Conservation (phyloP, 345 rosid genomes). For the Aquilaria yunnanensis region DNA sequence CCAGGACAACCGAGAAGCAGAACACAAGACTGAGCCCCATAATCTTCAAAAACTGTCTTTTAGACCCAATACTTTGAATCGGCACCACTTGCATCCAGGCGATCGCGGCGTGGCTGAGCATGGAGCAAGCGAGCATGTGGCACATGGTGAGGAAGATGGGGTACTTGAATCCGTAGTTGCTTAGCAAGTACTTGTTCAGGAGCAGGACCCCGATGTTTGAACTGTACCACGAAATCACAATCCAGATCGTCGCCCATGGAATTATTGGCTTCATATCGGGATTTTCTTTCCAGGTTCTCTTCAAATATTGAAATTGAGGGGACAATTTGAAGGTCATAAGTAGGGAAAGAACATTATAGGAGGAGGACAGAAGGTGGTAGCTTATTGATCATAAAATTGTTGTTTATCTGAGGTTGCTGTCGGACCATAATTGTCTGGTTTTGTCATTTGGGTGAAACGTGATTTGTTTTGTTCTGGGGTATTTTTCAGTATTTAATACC, state of each 20-base stretch:
- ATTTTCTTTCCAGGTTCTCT: too few species aligned
- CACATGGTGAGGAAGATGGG: slow-evolving; percentile 77
- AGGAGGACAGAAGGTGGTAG: too few species aligned
- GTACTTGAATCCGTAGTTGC: slow-evolving; percentile 68
- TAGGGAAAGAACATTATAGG: too few species aligned
- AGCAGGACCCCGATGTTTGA: slow-evolving; percentile 61
- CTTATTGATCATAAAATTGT: too few species aligned
- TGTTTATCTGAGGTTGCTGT: too few species aligned
- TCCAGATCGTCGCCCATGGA: slow-evolving; percentile 37
- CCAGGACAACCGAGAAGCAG: slow-evolving; percentile 63
- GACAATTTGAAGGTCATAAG: too few species aligned
- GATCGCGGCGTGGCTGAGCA: slow-evolving; percentile 51
- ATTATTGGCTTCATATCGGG: slow-evolving; percentile 2
- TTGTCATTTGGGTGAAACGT: too few species aligned
- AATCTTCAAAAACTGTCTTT: slow-evolving; percentile 52
- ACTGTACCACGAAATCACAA: slow-evolving; percentile 55
- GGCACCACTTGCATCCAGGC: slow-evolving; percentile 63
- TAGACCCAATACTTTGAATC: slow-evolving; percentile 55
- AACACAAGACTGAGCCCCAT: slow-evolving; percentile 43
- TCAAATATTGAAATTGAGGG: too few species aligned
- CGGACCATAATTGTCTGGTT: too few species aligned
- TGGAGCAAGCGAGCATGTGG: slow-evolving; percentile 72
- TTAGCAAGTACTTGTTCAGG: slow-evolving; percentile 58
- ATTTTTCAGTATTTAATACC: too few species aligned
- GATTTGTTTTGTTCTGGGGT: too few species aligned